Evolutionary conservation across 148 eudicot species (phyloP).

Genomic region (Chenopodium quinoa): DNA sequence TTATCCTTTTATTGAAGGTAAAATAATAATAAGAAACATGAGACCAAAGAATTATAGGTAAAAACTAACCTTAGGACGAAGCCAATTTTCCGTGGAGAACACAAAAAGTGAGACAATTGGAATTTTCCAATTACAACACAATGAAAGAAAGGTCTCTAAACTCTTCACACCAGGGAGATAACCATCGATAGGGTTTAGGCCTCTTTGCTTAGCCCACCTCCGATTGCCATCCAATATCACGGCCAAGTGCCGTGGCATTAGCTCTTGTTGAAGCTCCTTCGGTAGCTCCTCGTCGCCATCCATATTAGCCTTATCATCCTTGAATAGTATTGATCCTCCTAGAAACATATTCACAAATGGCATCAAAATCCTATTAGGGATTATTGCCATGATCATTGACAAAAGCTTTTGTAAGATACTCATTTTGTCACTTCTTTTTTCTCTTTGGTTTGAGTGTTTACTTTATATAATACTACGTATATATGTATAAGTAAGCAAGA

Average conservation of each 20-base stretch:
- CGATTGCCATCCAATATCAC: conserved; percentile 47
- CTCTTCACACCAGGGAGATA: background rate
- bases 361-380: conserved; percentile 1
- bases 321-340: background rate
- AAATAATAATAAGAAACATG: too few species aligned
- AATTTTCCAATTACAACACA: too few species aligned
- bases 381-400: conserved; percentile 4
- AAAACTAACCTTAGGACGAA: too few species aligned
- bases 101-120: too few species aligned
- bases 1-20: too few species aligned
- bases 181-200: background rate
- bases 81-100: too few species aligned
- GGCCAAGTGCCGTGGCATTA: conserved; percentile 49
- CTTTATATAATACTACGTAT: too few species aligned
- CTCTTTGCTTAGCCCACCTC: conserved; percentile 46
- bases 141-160: too few species aligned
- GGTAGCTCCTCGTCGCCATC: conserved; percentile 15
- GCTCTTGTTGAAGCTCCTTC: conserved; percentile 28
- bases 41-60: too few species aligned
- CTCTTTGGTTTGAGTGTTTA: background rate
- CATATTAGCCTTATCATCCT: background rate
- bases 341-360: background rate
- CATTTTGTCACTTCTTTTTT: background rate
- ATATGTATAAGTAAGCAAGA: too few species aligned
- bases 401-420: background rate